These are phyloP conservation scores for Clathrospora elynae DNA, from an alignment of 2,329 filamentous ascomycete species.

Conservation along the genomic window DNA sequence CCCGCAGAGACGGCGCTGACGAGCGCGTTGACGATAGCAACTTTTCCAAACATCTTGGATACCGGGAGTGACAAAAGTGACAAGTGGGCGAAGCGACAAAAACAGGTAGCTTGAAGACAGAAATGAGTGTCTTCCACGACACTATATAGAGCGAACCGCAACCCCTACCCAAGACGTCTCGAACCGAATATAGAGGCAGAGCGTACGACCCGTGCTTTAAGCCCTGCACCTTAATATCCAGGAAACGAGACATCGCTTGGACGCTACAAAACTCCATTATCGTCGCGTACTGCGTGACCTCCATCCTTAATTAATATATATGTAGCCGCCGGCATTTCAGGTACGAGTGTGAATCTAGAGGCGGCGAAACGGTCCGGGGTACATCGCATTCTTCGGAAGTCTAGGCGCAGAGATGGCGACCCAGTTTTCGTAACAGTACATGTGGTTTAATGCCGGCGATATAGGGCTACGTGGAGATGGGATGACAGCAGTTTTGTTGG, in stretches of 20 bases:
- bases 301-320: conserved; percentile 42
- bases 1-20: conserved; percentile 42
- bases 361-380: conserved; percentile 45
- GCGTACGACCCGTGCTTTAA: conserved; percentile 12
- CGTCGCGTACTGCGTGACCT: conserved; percentile 29
- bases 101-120: neutral
- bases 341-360: conserved; percentile 28
- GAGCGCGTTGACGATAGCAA: conserved; percentile 36
- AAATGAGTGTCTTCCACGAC: neutral
- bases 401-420: conserved; percentile 6
- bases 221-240: conserved; percentile 29
- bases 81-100: neutral
- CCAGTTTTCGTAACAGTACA: conserved; percentile 10
- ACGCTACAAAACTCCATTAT: conserved; percentile 10
- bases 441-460: conserved; percentile 5
- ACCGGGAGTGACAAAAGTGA: neutral
- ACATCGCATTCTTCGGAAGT: conserved; percentile 11
- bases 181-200: conserved; percentile 20
- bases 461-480: neutral
- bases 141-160: conserved; percentile 28
- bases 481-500: conserved; percentile 2
- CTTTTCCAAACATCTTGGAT: conserved; percentile 41
- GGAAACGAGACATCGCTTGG: conserved; percentile 26
- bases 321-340: conserved; percentile 39
- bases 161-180: neutral